A percentile compares a stretch with the other conserved stretches of the same genome.
These are phyloP conservation scores for Acanthamoeba healyi DNA, from an alignment of 208 protist genomes.

Conservation along the genomic window DNA sequence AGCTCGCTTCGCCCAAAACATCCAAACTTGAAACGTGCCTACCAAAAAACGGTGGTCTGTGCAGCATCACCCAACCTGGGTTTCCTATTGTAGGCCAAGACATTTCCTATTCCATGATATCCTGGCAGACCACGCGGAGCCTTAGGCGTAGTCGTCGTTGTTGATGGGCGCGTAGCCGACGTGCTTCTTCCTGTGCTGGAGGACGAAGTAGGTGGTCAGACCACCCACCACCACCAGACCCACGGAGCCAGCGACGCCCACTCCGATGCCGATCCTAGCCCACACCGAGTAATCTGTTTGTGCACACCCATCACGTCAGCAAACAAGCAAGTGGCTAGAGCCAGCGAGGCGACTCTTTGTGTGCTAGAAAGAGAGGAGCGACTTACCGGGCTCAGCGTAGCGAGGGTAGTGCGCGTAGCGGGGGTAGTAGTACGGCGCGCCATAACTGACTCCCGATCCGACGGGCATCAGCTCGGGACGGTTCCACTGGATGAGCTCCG, in stretches of 20 bases:
- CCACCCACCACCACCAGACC: not conserved
- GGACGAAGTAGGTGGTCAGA: not conserved
- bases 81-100: too few species aligned
- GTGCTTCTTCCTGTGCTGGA: slow-evolving; percentile 20
- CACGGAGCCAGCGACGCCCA: not conserved
- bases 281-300: not conserved
- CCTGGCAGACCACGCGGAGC: too few species aligned
- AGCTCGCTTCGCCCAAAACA: too few species aligned
- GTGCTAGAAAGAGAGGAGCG: too few species aligned
- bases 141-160: slow-evolving; percentile 21
- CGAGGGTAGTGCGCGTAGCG: not conserved
- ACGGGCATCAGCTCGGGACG: not conserved
- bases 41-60: too few species aligned
- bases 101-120: too few species aligned
- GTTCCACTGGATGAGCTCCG: slow-evolving; percentile 17
- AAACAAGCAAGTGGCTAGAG: too few species aligned
- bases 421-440: not conserved
- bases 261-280: not conserved
- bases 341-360: too few species aligned
- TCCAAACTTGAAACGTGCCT: too few species aligned
- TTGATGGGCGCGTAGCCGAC: slow-evolving; percentile 29
- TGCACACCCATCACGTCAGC: not conserved
- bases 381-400: not conserved
- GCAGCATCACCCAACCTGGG: too few species aligned
- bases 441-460: not conserved